Percentiles rank a stretch among this genome's conserved stretches.
Conservation (phyloP, 1,284 basidiomycete genomes). For the Schizophyllum commune region DNA sequence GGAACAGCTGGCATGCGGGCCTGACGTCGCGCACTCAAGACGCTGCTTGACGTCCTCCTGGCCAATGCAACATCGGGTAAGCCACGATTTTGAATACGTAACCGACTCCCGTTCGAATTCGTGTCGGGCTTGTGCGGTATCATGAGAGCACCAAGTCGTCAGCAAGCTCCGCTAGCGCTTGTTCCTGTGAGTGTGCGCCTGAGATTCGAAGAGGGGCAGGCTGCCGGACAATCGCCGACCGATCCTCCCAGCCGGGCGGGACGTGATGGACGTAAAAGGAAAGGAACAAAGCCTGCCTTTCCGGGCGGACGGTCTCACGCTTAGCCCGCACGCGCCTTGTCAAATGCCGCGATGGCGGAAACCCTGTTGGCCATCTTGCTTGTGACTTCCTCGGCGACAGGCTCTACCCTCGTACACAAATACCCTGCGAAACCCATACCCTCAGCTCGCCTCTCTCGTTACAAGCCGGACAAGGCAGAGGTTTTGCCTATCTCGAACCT, state of each 20-base stretch:
- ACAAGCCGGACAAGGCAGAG: slow-evolving; percentile 53
- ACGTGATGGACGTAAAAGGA: not conserved
- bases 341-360: slow-evolving; percentile 44
- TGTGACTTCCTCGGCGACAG: slow-evolving; percentile 70
- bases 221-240: not conserved
- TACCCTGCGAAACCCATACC: slow-evolving; percentile 63
- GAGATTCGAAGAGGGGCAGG: not conserved
- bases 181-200: no score
- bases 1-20: not conserved
- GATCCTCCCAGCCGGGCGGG: not conserved
- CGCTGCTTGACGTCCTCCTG: not conserved
- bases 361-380: slow-evolving; percentile 67
- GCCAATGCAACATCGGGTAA: not conserved
- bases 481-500: slow-evolving; percentile 33
- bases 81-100: not conserved
- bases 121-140: not conserved
- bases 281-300: not conserved
- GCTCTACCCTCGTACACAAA: slow-evolving; percentile 61
- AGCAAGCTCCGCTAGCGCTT: not conserved
- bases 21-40: not conserved
- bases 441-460: slow-evolving; percentile 33
- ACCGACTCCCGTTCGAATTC: not conserved
- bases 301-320: not conserved
- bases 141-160: not conserved
- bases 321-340: not conserved